Conservation (phyloP, 768 basidiomycete species). For the Tricholoma bakamatsutake region DNA sequence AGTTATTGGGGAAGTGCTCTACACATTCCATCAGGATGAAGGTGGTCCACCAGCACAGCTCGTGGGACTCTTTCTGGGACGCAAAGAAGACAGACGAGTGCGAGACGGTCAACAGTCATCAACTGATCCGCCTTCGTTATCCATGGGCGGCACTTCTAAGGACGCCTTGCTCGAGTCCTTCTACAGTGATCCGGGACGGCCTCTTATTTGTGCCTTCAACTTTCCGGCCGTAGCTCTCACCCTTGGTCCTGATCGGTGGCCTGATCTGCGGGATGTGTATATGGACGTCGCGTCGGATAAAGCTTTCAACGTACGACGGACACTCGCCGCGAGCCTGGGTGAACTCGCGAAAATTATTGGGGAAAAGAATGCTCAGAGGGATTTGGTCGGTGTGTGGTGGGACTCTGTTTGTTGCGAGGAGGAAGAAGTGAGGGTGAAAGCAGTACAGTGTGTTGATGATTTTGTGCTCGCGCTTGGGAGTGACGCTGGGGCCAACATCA, state of each 20-base stretch:
- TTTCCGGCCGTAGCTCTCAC: slow-evolving; percentile 87
- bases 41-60: slow-evolving; percentile 70
- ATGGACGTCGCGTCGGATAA: slow-evolving; percentile 54
- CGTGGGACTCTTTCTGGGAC: slow-evolving; percentile 71
- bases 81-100: slow-evolving; percentile 34
- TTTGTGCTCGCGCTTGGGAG: slow-evolving; percentile 50
- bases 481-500: slow-evolving; percentile 39
- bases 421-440: slow-evolving; percentile 69
- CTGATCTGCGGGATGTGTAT: slow-evolving; percentile 63
- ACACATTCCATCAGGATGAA: slow-evolving; percentile 66
- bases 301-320: slow-evolving; percentile 61
- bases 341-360: slow-evolving; percentile 87
- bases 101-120: slow-evolving; percentile 32
- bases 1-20: slow-evolving; percentile 83
- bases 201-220: slow-evolving; percentile 82
- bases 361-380: slow-evolving; percentile 53
- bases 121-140: slow-evolving; percentile 6
- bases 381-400: slow-evolving; percentile 72
- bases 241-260: slow-evolving; percentile 73
- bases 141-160: neutral
- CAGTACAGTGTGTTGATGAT: slow-evolving; percentile 57
- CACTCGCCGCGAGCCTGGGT: slow-evolving; percentile 83
- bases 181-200: slow-evolving; percentile 62
- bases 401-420: slow-evolving; percentile 47
- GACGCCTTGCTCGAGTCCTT: slow-evolving; percentile 34